Evolutionary conservation across 331 rosid species (phyloP), one percentile per base, ranked within the genome.

Genomic region (Quercus lobata): DNA sequence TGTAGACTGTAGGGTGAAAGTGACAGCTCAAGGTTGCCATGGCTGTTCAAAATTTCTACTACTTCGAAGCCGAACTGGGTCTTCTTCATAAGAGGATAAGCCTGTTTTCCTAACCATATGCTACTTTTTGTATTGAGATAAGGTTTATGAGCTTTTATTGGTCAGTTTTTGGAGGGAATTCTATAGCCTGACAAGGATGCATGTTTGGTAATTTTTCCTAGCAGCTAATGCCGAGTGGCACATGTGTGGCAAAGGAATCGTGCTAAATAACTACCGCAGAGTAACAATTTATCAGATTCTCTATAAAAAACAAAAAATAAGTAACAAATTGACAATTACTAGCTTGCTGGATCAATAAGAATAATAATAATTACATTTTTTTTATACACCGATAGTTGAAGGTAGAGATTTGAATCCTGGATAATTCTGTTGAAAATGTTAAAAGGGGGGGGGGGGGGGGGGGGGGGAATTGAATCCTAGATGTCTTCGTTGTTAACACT

Each of bases 1-100:
- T 85, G 80, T 70, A 77, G 77, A 72, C 77, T 66, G 82, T 71
- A 37, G 81, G 76, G 27, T 83, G 90, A 57, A 87, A 87, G 5
- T 81, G 90, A 86, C 86, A 85, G 89, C 89, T 88, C 86, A 90
- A 81, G 81, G 90, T 84, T 69, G 84, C 91, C 98, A 95, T 95
- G 76, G 85, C 66, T 90, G 86, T 84, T 82, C 72, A 69, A 74
- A 61, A 7, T 72, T 72, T 79, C 84, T 55, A 19, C 15, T 35
- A 56, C 71, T 46, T 32, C 68, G 1, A 19, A 63, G 34, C 57
- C 15, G 56, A 27, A 57, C 76, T 65, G 72, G 71, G 76, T 53
- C 76, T 66, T 74, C 35, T 60, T 35, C 53, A 76, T 34, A 80
- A 80, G 77, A 81, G 76, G 87, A 89, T 91, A 89, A 89, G 93